Percentiles rank a stretch among this genome's conserved stretches.
phyloP scores from a whole-genome alignment of 1,139 yeast species.

The Yamadazyma taylorii region DNA sequence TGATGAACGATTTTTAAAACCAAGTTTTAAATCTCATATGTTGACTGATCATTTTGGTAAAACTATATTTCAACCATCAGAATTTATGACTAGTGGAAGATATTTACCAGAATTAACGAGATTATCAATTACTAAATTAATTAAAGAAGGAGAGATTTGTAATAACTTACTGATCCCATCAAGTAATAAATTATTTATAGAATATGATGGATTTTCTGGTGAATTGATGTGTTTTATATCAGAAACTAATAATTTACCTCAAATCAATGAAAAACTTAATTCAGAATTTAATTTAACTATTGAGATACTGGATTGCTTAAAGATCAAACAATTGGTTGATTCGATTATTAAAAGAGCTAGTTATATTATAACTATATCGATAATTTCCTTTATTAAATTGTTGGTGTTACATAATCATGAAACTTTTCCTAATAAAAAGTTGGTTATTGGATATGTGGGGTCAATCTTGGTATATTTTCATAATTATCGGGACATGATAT shows the following conservation, averaged over 20 bases:
- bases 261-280: slow-evolving; percentile 23
- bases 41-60: slow-evolving; percentile 24
- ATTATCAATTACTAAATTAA: slow-evolving; percentile 37
- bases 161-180: slow-evolving; percentile 3
- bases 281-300: slow-evolving; percentile 25
- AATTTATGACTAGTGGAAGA: slow-evolving; percentile 55
- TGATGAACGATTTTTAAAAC: slow-evolving; percentile 15
- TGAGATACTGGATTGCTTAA: slow-evolving; percentile 25
- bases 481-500: slow-evolving; percentile 32
- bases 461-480: slow-evolving; percentile 40
- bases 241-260: slow-evolving; percentile 26
- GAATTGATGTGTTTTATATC: slow-evolving; percentile 40
- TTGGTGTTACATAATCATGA: slow-evolving; percentile 30
- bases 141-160: slow-evolving; percentile 33
- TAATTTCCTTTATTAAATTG: slow-evolving; percentile 38
- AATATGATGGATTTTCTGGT: slow-evolving; percentile 42
- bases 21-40: slow-evolving; percentile 35
- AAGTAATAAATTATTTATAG: slow-evolving; percentile 13
- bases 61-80: slow-evolving; percentile 53
- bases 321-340: slow-evolving; percentile 28
- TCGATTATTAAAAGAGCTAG: slow-evolving; percentile 41
- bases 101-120: slow-evolving; percentile 56
- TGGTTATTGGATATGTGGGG: slow-evolving; percentile 47
- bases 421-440: slow-evolving; percentile 18
- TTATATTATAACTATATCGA: slow-evolving; percentile 38